Conservation (phyloP, 345 rosid genomes). For the Brassica napus region DNA sequence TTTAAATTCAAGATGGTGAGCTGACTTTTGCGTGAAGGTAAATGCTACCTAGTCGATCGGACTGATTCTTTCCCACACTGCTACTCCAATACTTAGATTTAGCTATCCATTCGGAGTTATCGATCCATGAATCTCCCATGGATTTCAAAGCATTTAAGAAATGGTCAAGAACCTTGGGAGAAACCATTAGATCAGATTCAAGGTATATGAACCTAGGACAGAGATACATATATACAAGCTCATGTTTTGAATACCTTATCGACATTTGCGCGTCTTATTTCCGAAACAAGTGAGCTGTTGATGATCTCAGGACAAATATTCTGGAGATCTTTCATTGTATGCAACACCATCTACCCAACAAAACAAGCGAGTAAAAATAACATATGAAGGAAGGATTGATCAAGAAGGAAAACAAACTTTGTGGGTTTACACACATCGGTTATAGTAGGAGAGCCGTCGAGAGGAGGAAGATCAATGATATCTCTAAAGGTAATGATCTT, state of each 20-base stretch:
- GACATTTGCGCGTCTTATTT: conserved; percentile 47
- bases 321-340: conserved; percentile 72
- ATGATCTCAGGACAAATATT: conserved; percentile 62
- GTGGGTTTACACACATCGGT: conserved; percentile 45
- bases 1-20: not conserved
- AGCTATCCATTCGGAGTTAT: conserved; percentile 52
- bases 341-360: conserved; percentile 53
- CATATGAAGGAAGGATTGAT: not conserved
- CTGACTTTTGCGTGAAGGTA: not conserved
- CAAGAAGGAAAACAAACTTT: not conserved
- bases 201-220: not conserved
- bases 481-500: conserved; percentile 70
- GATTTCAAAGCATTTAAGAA: conserved; percentile 56
- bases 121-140: conserved; percentile 71
- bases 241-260: conserved; percentile 51
- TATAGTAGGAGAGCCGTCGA: conserved; percentile 50
- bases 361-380: not conserved
- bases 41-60: conserved; percentile 52
- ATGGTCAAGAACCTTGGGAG: conserved; percentile 51
- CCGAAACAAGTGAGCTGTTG: conserved; percentile 43
- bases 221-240: not conserved
- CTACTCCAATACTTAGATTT: conserved; percentile 43
- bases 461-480: conserved; percentile 61
- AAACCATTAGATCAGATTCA: conserved; percentile 8
- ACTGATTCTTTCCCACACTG: conserved; percentile 43